phyloP scores from a whole-genome alignment of 306 rosid species.

The Leucaena leucocephala region DNA sequence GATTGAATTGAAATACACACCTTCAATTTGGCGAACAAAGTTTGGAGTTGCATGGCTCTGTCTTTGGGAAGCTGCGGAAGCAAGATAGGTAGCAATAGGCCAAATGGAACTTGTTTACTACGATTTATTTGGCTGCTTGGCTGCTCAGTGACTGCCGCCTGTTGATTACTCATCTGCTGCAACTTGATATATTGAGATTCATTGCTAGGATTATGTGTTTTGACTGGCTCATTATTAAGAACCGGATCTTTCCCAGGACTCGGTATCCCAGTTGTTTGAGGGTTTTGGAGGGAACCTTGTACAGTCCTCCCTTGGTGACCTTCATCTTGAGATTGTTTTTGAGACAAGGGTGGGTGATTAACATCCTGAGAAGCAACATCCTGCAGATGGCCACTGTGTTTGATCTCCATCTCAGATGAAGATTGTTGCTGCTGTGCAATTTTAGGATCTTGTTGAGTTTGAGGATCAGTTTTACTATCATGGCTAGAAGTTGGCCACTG shows the following conservation, averaged over 20 bases:
- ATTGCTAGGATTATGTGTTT: slow-evolving; percentile 49
- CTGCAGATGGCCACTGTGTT: slow-evolving; percentile 59
- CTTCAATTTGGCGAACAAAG: slow-evolving; percentile 73
- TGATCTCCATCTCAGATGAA: slow-evolving; percentile 60
- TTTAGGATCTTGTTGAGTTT: slow-evolving; percentile 57
- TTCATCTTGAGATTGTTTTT: slow-evolving; percentile 63
- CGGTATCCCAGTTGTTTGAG: slow-evolving; percentile 54
- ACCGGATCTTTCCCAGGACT: slow-evolving; percentile 56
- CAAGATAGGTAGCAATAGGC: slow-evolving; percentile 72
- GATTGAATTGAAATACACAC: slow-evolving; percentile 45
- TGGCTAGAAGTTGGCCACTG: slow-evolving; percentile 30
- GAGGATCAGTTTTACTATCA: slow-evolving; percentile 52
- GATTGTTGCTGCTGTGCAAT: slow-evolving; percentile 51
- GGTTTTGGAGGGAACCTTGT: slow-evolving; percentile 54
- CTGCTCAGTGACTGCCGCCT: slow-evolving; percentile 65
- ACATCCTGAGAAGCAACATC: slow-evolving; percentile 51
- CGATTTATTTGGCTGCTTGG: slow-evolving; percentile 61
- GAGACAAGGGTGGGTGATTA: slow-evolving; percentile 45
- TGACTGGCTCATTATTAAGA: slow-evolving; percentile 50
- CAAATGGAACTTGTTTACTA: slow-evolving; percentile 81
- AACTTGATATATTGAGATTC: slow-evolving; percentile 83
- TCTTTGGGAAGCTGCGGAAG: slow-evolving; percentile 85
- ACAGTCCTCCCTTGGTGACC: slow-evolving; percentile 48
- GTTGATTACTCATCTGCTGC: slow-evolving; percentile 95
- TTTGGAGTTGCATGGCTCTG: slow-evolving; percentile 79